phyloP scores from a whole-genome alignment of 2,329 filamentous ascomycete species.

The Neospermospora avenae region DNA sequence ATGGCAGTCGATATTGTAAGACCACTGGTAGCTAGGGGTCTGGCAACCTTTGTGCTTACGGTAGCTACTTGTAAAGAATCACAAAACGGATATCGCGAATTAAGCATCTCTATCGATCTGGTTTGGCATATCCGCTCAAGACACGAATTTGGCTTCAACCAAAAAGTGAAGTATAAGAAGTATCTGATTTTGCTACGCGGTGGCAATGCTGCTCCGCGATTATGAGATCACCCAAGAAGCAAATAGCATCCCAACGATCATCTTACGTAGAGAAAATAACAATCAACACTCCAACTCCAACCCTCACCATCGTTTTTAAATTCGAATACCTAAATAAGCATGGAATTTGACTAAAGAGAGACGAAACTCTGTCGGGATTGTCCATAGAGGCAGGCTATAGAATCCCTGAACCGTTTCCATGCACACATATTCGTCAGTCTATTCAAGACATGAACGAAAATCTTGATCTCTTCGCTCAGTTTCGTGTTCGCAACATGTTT shows the following conservation, averaged over 20 bases:
- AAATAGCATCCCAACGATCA: conserved; percentile 16
- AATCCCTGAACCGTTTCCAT: background rate
- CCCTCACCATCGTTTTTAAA: conserved; percentile 1
- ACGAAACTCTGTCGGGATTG: conserved; percentile 17
- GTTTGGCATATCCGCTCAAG: background rate
- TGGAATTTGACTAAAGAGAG: conserved; percentile 20
- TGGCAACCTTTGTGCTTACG: background rate
- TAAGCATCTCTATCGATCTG: background rate
- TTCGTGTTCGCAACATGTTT: conserved; percentile 1
- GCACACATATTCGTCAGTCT: conserved; percentile 4
- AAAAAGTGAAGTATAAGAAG: background rate
- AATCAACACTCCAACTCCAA: conserved; percentile 8
- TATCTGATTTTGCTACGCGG: conserved; percentile 4
- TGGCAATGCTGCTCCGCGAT: conserved; percentile 19
- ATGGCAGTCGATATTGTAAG: background rate
- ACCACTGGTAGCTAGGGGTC: background rate
- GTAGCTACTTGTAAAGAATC: background rate
- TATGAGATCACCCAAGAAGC: conserved; percentile 21
- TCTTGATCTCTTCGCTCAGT: conserved; percentile 11
- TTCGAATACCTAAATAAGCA: conserved; percentile 16
- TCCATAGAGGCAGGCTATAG: conserved; percentile 21
- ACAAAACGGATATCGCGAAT: background rate
- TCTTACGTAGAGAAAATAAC: conserved; percentile 11
- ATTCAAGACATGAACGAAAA: conserved; percentile 2
- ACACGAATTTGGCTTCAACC: background rate